Base-by-base conservation (phyloP, 1,284 basidiomycete species). In the Ceratobasidium papillatum region DNA sequence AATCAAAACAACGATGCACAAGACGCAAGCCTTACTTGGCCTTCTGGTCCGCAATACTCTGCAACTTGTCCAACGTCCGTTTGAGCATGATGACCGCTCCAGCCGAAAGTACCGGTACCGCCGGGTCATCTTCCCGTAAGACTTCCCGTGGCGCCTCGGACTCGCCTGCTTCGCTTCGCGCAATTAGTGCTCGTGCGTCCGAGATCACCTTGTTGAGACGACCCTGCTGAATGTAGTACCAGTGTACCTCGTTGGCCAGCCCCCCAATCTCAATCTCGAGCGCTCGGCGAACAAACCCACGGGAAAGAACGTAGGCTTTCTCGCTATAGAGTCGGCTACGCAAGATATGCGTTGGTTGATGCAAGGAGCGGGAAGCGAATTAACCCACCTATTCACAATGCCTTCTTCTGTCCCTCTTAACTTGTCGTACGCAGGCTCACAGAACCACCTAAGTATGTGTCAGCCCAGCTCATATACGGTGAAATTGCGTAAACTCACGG, bases 391-490 rank as follows among this genome's bases (percentile, higher is more conserved):
- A 80, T 96, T 97, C 75, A 96, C 88, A 62, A 87, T 91, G 25
- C 94, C 95, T 80, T 97, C 96, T 76, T 92, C 90, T 0, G 95
- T 97, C 0, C 93, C 94, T 77, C 94, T 86, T 47, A 96, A 85
- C 81, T 95, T 97, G 80, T 96, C 95, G 78, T 91, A 96, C 0
- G 94, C 94, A 30, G 95, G 95, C 79, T 96, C 94, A 79, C 94
- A 96, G 80, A 94, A 96, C 90, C 93, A 94, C 74, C 92, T 94
- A 76, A 30, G 78, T 64, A 27, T 19, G 36, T 32, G 52, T 72
- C 38, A 73, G 43, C 62, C 59, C 76, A 27, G 32, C 52, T 27
- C 30, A 25, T 9, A 7, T 14, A 38, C 27, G 71, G 45, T 11
- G 56, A 74, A 25, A 64, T 2, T 58, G 32, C 12, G 9, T 25